Evolutionary conservation across 2,329 filamentous ascomycete species (phyloP), one percentile per base, ranked within the genome.

Genomic region (Penicillium sp.): DNA sequence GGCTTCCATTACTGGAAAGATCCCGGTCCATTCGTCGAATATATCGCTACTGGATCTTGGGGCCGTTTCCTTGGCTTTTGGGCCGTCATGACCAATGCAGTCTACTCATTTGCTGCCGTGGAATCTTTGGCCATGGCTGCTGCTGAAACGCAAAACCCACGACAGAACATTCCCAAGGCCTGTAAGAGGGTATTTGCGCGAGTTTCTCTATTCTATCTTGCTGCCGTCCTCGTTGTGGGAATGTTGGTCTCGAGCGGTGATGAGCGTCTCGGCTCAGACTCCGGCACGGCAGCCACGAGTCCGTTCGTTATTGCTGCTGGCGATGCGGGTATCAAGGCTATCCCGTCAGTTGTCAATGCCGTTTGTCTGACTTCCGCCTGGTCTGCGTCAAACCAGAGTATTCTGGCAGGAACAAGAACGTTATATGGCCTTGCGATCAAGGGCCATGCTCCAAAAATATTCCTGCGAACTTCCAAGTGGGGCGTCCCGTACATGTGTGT

Each of bases 301-400:
- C 87, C 86, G 10, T 90, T 86, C 64, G 88, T 92, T 55, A 89
- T 91, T 58, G 89, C 88, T 16, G 84, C 87, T 35, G 78, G 81
- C 10, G 81, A 83, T 29, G 88, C 88, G 2, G 84, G 86, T 0
- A 85, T 91, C 53, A 78, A 77, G 4, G 85, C 81, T 7, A 81
- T 91, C 4, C 86, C 87, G 0, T 84, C 84, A 6, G 82, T 92
- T 51, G 85, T 92, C 72, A 93, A 93, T 68, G 88, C 87, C 34
- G 79, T 91, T 26, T 86, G 92, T 61, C 79, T 91, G 60, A 89
- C 85, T 0, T 88, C 86, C 0, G 87, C 86, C 0, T 86, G 84
- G 73, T 90, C 87, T 0, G 80, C 87, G 0, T 84, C 82, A 0
- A 91, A 91, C 61, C 84, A 87, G 60, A 83, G 81, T 64, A 75